phyloP scores from a whole-genome alignment of 345 rosid genomes.

The Heritiera littoralis region DNA sequence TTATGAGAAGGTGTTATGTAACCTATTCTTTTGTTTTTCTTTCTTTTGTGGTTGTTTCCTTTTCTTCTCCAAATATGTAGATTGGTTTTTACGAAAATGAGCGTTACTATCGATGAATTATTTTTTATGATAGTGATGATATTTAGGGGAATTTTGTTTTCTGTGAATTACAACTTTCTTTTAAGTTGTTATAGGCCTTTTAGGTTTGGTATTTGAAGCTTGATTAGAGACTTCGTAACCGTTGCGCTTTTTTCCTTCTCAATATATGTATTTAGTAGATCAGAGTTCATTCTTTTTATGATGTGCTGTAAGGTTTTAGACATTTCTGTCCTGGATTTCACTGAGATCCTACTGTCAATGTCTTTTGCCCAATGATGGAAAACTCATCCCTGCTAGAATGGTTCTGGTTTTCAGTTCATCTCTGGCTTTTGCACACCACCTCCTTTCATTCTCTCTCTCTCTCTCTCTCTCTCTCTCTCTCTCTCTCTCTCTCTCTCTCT shows the following conservation, averaged over 20 bases:
- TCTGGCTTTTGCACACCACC: constrained; percentile 14
- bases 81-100: background rate
- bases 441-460: constrained; percentile 4
- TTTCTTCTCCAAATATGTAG: background rate
- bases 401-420: constrained; percentile 21
- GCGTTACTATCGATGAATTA: background rate
- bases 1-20: background rate
- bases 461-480: constrained; percentile 21
- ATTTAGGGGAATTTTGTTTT: background rate
- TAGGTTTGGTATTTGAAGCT: background rate
- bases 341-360: background rate
- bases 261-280: background rate
- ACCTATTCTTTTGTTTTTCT: background rate
- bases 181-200: background rate
- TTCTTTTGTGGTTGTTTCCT: background rate
- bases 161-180: too few relatives aligned
- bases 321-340: background rate
- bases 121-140: background rate
- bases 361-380: constrained; percentile 29
- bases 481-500: background rate
- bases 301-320: background rate
- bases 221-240: background rate
- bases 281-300: background rate
- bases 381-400: constrained; percentile 13
- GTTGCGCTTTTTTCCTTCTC: background rate